phyloP scores from a whole-genome alignment of 2,329 filamentous ascomycete genomes.

The Colletotrichum sp. region DNA sequence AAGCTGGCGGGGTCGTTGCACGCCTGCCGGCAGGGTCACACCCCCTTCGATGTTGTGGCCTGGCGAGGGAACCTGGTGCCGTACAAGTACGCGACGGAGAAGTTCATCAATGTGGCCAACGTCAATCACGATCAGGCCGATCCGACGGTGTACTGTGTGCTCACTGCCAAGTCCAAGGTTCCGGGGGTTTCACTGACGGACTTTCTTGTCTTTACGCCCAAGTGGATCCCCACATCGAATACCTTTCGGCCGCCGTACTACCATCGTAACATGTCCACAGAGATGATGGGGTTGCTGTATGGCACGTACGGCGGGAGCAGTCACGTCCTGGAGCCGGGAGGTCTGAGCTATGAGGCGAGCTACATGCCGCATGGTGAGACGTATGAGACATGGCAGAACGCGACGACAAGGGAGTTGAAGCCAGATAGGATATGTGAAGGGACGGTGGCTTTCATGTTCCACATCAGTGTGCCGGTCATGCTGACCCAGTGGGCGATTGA shows the following conservation, averaged over 20 bases:
- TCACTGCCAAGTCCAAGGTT: slow-evolving; percentile 59
- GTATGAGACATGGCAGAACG: slow-evolving; percentile 33
- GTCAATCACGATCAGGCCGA: slow-evolving; percentile 64
- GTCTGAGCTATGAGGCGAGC: slow-evolving; percentile 35
- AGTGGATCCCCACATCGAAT: slow-evolving; percentile 62
- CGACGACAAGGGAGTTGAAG: slow-evolving; percentile 27
- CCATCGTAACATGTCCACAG: slow-evolving; percentile 63
- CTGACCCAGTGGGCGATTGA: slow-evolving; percentile 28
- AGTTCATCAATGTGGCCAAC: slow-evolving; percentile 62
- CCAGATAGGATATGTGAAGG: slow-evolving; percentile 47
- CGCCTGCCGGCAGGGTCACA: slow-evolving; percentile 58
- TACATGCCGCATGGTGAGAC: slow-evolving; percentile 42
- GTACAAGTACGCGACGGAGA: slow-evolving; percentile 52
- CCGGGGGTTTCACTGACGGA: slow-evolving; percentile 60
- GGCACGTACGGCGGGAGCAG: slow-evolving; percentile 35
- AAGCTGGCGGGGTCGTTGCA: slow-evolving; percentile 61
- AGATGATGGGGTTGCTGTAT: slow-evolving; percentile 59
- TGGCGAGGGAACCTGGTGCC: slow-evolving; percentile 60
- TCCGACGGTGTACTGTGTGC: slow-evolving; percentile 65
- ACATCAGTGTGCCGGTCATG: slow-evolving; percentile 26
- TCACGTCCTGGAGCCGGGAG: slow-evolving; percentile 30
- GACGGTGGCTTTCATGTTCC: slow-evolving; percentile 56
- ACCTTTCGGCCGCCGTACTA: slow-evolving; percentile 68
- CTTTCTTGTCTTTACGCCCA: slow-evolving; percentile 67
- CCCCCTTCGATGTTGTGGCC: not conserved